A percentile compares a stretch with the other conserved stretches of the same genome.
phyloP scores from a whole-genome alignment of 1,139 yeast species.

The Hyphopichia pseudoburtonii region DNA sequence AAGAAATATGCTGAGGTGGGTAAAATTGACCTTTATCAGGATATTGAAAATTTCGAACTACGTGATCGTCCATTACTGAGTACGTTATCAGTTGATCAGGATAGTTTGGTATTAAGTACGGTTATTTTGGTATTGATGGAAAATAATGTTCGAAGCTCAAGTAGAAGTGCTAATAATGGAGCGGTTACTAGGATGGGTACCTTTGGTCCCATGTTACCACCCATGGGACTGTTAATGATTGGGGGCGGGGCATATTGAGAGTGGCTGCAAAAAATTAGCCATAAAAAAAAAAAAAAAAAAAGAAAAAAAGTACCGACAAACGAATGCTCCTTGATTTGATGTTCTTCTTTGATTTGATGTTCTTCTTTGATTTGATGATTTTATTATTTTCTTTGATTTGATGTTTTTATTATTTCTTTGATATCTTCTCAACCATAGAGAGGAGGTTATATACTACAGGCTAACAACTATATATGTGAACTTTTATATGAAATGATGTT shows the following conservation, averaged over 20 bases:
- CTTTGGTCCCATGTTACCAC: conserved; percentile 1
- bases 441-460: background rate
- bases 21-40: conserved; percentile 37
- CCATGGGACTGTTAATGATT: background rate
- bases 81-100: conserved; percentile 33
- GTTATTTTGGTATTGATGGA: conserved; percentile 36
- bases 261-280: background rate
- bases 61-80: conserved; percentile 8
- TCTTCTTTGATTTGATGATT: background rate
- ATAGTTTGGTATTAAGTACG: conserved; percentile 31
- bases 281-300: no score
- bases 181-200: conserved; percentile 11
- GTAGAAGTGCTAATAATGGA: conserved; percentile 3
- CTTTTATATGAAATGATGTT: background rate
- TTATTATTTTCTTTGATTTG: background rate
- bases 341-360: background rate
- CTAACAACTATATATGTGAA: background rate
- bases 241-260: background rate
- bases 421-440: background rate
- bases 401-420: no score
- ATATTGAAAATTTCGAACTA: conserved; percentile 7
- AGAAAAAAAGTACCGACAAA: no score
- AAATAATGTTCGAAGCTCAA: conserved; percentile 8
- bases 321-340: background rate
- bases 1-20: conserved; percentile 38